Base-by-base conservation (phyloP, 2,329 filamentous ascomycete species). In the Microdochium nivale region DNA sequence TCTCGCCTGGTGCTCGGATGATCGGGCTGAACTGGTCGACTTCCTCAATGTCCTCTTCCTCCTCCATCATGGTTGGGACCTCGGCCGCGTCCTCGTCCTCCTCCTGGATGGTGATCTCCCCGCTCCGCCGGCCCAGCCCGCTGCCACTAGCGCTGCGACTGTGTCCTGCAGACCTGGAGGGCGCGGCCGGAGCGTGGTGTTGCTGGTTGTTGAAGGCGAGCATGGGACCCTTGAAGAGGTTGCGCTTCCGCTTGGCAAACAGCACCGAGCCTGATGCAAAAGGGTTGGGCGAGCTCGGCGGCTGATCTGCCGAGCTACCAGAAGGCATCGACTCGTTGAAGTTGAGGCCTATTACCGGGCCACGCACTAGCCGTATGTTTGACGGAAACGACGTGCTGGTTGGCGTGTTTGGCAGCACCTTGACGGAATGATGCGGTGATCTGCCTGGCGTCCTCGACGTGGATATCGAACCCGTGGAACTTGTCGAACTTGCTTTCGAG, bases 401-500 rank as follows among this genome's bases (percentile, higher is more conserved):
- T 0, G 92, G 92, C 0, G 91, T 96, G 0, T 89, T 88, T 1
- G 94, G 92, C 2, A 97, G 81, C n/a, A 97, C 87, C 70, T 97
- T 97, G 60, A 97, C 87, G 0, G 89, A 95, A 58, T 89, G 82
- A 65, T 96, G 90, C 1, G 94, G 92, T 2, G 86, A 91, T 24
- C 88, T 83, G 14, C 80, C 79, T 1, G 81, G 83, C 16, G 81
- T 86, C 62, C 84, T 86, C 33, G 86, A 76, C 2, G 82, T 81
- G 0, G 86, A 84, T 3, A 86, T 83, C 0, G 86, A 86, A 23
- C 83, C 85, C 54, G 85, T 87, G 4, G 87, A 96, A 44, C 90
- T 96, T 1, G 90, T 94, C 0, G 90, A 96, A 0, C 89, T 95
- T 0, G 94, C 90, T 69, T 97, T 97, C 23, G 90, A 96, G 66